Evolutionary conservation across 2,329 filamentous ascomycete genomes (phyloP), one percentile per base, ranked within the genome.

Genomic region (Tricladium varicosporioides): DNA sequence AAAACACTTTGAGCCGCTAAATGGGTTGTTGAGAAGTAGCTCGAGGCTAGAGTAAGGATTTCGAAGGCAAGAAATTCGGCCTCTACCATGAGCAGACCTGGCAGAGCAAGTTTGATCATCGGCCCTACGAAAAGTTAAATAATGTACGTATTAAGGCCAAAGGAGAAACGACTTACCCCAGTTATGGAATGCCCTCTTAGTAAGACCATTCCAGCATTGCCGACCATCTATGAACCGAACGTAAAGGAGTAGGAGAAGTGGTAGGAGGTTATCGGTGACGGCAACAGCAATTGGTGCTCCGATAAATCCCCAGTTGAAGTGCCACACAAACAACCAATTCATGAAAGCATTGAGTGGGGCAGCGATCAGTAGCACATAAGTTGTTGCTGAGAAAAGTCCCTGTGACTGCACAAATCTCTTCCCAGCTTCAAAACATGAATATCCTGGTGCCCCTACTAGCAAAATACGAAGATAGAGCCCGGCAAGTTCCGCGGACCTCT

Each of bases 61-160:
- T 97, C 93, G 71, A 97, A 97, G 5, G 92, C 92, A 10, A 97
- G 81, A 75, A 90, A 96, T 71, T 97, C 93, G 5, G 93, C 92
- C 71, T 95, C 86, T 1, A 97, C 88, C 92, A 97, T 97, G 63
- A 96, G 77, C 71, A 97, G 85, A 1, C 93, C 93, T 0, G 93
- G 92, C 11, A 97, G 76, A 0, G 93, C 91, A 40, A 97, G 86
- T 48, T 85, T 84, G 66, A 97, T 83, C 93, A 96, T 95, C 8
- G 87, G 87, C 1, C 79, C 67, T 70, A 78, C 8, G 5, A 32
- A 27, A 11, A 2, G n/a, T 18, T 65, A 57, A 66, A 58, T 13
- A 54, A 15, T 50, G 1, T 31, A 49, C n/a, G 15, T 27, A 13
- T n/a, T 36, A 7, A n/a, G 9, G 13, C n/a, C 15, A 49, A 5